Evolutionary conservation across 345 rosid species (phyloP), one percentile per base, ranked within the genome.

Genomic region (Populus ilicifolia): DNA sequence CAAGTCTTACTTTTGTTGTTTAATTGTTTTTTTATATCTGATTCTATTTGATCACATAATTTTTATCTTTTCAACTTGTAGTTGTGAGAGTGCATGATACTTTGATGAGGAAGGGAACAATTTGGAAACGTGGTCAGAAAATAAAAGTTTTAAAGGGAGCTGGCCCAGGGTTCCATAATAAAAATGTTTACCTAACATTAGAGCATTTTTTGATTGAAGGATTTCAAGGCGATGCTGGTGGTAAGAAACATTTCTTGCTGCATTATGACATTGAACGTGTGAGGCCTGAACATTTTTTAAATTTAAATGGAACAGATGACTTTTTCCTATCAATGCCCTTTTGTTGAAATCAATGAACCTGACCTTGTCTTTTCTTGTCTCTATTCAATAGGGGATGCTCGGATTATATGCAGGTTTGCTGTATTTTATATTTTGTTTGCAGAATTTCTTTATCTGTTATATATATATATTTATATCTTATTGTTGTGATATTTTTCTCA

Each of bases 91-190:
- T 89, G 78, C 92, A 89, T 76, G 48, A 66, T 73, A 74, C 20
- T 56, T 73, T 93, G 38, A 80, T 69, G 69, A 87, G 92, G 84
- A 85, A 86, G 56, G 90, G 86, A 44, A 43, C 5, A 76, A 75
- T 69, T 2, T 91, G 94, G 97, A 88, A 73, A 80, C 59, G 80
- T 70, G 91, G 89, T 38, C 91, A 93, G 81, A 88, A 78, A 48
- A 85, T 93, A 78, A 93, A 91, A 84, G 64, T 93, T 84, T 78
- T 86, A 48, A 91, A n/a, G 85, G 95, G 95, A 71, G 94, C 95
- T 61, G 89, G 73, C 73, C 81, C 88, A 7, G 87, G 89, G 33
- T 43, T 86, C n/a, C 69, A 84, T 72, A 84, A 85, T 11, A 75
- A 68, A 38, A 89, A 89, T 74, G 65, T 89, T 36, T 89, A 86